phyloP scores from a whole-genome alignment of 2,329 filamentous ascomycete genomes.

The Harringtonia lauricola region DNA sequence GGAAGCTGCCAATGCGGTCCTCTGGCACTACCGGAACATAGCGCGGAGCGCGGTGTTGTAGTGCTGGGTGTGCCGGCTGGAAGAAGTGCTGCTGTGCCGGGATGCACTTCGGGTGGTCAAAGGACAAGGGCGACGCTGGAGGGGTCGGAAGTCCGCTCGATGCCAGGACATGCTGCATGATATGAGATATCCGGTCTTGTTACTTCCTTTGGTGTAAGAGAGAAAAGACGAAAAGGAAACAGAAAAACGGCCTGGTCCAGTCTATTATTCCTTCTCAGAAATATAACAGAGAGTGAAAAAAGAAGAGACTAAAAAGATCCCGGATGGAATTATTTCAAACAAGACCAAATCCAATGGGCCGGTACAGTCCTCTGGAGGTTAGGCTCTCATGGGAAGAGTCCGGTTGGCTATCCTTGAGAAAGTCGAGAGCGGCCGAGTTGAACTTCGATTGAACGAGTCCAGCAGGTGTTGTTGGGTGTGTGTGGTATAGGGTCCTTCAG shows the following conservation, averaged over 20 bases:
- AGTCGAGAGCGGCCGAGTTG: background rate
- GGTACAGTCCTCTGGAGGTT: background rate
- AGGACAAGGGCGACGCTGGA: slow-evolving; percentile 42
- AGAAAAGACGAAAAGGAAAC: background rate
- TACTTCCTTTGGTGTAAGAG: background rate
- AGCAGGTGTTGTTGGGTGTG: background rate
- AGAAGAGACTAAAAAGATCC: background rate
- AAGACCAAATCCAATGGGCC: slow-evolving; percentile 12
- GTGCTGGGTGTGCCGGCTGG: slow-evolving; percentile 26
- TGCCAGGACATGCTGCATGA: slow-evolving; percentile 48
- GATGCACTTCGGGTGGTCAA: slow-evolving; percentile 35
- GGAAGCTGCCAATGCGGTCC: slow-evolving; percentile 73
- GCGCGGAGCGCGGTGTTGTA: slow-evolving; percentile 18
- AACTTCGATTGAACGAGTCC: slow-evolving; percentile 12
- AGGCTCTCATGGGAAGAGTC: too few species aligned
- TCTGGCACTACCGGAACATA: slow-evolving; percentile 58
- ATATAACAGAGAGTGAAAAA: background rate
- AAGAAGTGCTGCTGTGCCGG: slow-evolving; percentile 30
- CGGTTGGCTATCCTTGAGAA: too few species aligned
- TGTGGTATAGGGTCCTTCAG: too few species aligned
- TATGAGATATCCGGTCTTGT: slow-evolving; percentile 22
- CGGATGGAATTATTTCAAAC: slow-evolving; percentile 6
- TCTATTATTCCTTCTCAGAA: background rate
- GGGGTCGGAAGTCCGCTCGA: slow-evolving; percentile 45
- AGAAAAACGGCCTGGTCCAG: background rate